Conservation (phyloP, 306 rosid genomes). For the Neltuma alba region DNA sequence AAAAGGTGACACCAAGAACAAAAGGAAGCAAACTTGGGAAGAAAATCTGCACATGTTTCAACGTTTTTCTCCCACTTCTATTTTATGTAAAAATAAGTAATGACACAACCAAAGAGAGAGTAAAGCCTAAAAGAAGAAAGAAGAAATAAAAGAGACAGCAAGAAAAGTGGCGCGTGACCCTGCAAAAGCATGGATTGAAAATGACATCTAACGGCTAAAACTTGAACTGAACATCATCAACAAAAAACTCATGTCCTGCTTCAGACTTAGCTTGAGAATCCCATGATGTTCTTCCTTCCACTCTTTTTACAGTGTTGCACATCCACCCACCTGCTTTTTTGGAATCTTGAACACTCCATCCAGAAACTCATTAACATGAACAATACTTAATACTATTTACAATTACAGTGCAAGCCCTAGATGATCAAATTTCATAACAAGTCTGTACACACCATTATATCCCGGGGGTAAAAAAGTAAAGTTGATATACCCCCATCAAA, state of each 20-base stretch:
- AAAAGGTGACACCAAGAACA: neutral
- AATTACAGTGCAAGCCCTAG: conserved; percentile 15
- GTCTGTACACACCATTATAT: conserved; percentile 17
- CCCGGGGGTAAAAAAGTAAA: neutral
- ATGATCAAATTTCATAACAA: conserved; percentile 6
- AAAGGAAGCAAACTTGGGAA: neutral
- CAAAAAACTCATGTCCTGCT: neutral
- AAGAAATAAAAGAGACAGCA: neutral
- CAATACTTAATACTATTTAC: conserved; percentile 11
- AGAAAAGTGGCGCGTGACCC: conserved; percentile 40
- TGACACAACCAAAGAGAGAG: neutral
- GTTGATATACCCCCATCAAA: neutral
- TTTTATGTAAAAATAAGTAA: neutral
- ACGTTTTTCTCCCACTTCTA: neutral
- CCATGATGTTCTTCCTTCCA: conserved; percentile 5
- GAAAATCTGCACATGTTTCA: neutral
- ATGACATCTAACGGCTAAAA: conserved; percentile 21
- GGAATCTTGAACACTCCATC: no score
- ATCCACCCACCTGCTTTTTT: no score
- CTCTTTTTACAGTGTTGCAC: neutral
- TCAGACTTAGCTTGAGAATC: conserved; percentile 32
- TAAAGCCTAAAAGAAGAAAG: neutral
- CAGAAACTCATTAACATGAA: neutral
- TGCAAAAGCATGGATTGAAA: conserved; percentile 31
- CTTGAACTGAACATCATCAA: conserved; percentile 17